phyloP scores from a whole-genome alignment of 2,329 filamentous ascomycete genomes.

The Chrysoporthe austroafricana region DNA sequence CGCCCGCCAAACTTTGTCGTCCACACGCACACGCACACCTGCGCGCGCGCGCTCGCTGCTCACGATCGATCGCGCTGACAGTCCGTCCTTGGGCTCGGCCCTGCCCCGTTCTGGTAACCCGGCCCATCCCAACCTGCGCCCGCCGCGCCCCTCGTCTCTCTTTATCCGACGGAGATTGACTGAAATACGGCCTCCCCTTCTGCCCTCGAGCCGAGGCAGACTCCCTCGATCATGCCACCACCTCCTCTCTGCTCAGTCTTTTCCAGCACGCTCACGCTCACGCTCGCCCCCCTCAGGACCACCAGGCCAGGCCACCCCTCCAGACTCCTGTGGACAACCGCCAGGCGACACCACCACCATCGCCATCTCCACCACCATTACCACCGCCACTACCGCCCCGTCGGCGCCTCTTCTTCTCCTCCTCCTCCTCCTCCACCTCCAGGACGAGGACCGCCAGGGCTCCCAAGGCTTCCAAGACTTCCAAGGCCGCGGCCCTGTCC shows the following conservation, averaged over 20 bases:
- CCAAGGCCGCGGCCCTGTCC: neutral
- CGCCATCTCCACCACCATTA: neutral
- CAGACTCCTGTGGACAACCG: slow-evolving; percentile 5
- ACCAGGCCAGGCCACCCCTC: too few relatives aligned
- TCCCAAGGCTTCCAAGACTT: neutral
- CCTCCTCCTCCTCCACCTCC: neutral
- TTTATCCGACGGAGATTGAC: slow-evolving; percentile 11
- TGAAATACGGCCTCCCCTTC: slow-evolving; percentile 27
- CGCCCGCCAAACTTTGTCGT: neutral
- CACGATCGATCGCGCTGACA: neutral
- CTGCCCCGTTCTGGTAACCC: slow-evolving; percentile 4
- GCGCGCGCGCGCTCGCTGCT: neutral
- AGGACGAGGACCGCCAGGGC: too few relatives aligned
- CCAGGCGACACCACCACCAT: slow-evolving; percentile 5
- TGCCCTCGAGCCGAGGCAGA: slow-evolving; percentile 18
- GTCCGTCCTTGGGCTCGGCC: neutral
- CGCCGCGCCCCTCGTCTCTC: neutral
- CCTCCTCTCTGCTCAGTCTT: neutral
- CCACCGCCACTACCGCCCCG: neutral
- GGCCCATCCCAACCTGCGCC: neutral
- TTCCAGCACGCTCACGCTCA: neutral
- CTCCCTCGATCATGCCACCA: slow-evolving; percentile 1
- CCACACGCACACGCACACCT: neutral
- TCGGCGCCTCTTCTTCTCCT: neutral
- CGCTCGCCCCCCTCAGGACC: neutral